Evolutionary conservation across 2,329 filamentous ascomycete species (phyloP).

Genomic region (Microsporum audouinii): DNA sequence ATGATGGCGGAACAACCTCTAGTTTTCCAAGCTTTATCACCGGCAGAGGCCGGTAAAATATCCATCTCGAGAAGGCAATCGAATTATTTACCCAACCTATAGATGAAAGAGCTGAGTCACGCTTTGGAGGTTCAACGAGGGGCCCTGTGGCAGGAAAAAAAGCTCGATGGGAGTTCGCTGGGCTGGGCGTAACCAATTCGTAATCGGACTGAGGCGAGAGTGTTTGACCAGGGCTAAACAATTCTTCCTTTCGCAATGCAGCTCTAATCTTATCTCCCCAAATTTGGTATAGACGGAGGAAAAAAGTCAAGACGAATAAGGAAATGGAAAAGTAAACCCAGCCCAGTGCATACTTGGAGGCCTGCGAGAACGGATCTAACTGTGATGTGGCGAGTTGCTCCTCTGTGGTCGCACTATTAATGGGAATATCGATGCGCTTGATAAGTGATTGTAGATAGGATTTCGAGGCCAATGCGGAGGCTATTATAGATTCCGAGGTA

Average conservation of each 20-base stretch:
- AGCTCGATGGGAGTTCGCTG: slow-evolving; percentile 52
- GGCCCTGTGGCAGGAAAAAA: slow-evolving; percentile 61
- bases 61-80: slow-evolving; percentile 71
- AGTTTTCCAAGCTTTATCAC: slow-evolving; percentile 57
- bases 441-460: slow-evolving; percentile 21
- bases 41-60: slow-evolving; percentile 80
- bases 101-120: slow-evolving; percentile 62
- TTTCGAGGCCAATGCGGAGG: not conserved
- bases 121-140: slow-evolving; percentile 47
- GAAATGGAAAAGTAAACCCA: slow-evolving; percentile 82
- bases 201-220: slow-evolving; percentile 49
- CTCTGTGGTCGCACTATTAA: slow-evolving; percentile 44
- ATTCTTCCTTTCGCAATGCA: slow-evolving; percentile 74
- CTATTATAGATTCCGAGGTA: not conserved
- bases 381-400: slow-evolving; percentile 45
- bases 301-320: slow-evolving; percentile 54
- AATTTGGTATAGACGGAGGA: slow-evolving; percentile 70
- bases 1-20: slow-evolving; percentile 67
- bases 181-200: slow-evolving; percentile 49
- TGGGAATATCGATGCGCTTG: slow-evolving; percentile 46
- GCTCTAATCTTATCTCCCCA: slow-evolving; percentile 91
- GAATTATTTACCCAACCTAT: slow-evolving; percentile 64
- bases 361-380: slow-evolving; percentile 65
- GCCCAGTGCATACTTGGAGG: slow-evolving; percentile 74
- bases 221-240: slow-evolving; percentile 46